Percentiles rank a stretch among this genome's conserved stretches.
Evolutionary conservation across 352 stramenopile genomes (phyloP).

Genomic region (Globisporangium recalcitrans): DNA sequence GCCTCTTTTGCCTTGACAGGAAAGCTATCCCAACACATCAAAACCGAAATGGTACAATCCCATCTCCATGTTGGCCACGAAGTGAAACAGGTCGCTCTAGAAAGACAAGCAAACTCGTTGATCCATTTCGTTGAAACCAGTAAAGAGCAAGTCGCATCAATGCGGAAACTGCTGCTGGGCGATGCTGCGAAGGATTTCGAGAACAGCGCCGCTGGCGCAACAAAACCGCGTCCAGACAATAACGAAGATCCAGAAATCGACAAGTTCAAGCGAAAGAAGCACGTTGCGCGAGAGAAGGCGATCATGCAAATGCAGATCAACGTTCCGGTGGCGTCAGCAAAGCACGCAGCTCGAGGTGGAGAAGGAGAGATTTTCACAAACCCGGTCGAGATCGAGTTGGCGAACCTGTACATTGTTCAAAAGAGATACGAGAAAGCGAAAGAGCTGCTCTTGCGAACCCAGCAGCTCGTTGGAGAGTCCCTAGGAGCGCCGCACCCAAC

Average conservation of each 20-base stretch:
- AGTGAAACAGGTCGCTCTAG: conserved; percentile 15
- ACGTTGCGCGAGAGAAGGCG: conserved; percentile 38
- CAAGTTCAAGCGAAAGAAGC: conserved; percentile 41
- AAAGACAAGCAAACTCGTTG: conserved; percentile 30
- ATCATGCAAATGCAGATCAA: conserved; percentile 56
- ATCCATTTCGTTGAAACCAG: conserved; percentile 20
- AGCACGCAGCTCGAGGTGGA: conserved; percentile 30
- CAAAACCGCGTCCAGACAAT: background rate
- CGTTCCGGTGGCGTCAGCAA: conserved; percentile 38
- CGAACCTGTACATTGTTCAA: conserved; percentile 50
- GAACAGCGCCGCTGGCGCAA: background rate
- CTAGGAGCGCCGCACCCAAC: conserved; percentile 44
- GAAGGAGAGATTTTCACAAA: conserved; percentile 40
- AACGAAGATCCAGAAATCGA: conserved; percentile 35
- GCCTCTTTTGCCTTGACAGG: conserved; percentile 26
- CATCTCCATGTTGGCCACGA: conserved; percentile 25
- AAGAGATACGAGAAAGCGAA: conserved; percentile 49
- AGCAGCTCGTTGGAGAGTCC: conserved; percentile 27
- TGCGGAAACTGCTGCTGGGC: conserved; percentile 22
- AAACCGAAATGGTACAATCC: conserved; percentile 40
- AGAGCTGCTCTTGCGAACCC: conserved; percentile 26
- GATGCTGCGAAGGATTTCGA: background rate
- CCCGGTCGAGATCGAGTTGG: conserved; percentile 49
- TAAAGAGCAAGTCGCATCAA: conserved; percentile 23
- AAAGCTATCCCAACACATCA: conserved; percentile 40